phyloP scores from a whole-genome alignment of 305 asterid genomes.

The Rubia tinctorum region DNA sequence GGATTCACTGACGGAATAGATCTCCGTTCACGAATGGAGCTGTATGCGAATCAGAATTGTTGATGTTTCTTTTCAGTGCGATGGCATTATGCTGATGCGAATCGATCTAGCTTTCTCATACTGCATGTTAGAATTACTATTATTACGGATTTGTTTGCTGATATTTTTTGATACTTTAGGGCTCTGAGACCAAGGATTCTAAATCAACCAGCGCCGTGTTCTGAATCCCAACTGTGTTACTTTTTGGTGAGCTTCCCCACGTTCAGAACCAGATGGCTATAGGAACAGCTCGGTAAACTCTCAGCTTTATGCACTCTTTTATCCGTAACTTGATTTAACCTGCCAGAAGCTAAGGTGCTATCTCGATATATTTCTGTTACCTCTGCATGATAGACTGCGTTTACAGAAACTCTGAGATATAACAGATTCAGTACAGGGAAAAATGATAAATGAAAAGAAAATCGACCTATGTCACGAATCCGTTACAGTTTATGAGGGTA shows the following conservation, averaged over 20 bases:
- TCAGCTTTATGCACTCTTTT: background rate
- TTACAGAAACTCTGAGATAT: background rate
- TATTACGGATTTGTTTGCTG: background rate
- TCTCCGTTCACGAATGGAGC: too few species aligned
- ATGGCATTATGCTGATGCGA: background rate
- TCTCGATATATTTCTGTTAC: background rate
- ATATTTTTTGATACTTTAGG: background rate
- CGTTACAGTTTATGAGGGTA: background rate
- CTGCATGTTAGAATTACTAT: background rate
- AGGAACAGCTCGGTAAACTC: background rate
- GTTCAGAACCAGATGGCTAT: background rate
- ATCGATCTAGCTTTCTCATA: background rate
- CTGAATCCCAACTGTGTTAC: background rate
- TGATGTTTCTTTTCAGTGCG: background rate
- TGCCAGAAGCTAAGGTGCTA: background rate
- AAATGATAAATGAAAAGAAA: background rate
- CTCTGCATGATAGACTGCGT: background rate
- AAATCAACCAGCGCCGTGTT: background rate
- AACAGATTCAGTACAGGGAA: background rate
- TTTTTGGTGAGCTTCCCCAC: constrained; percentile 4
- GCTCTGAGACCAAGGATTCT: background rate
- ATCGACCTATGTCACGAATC: background rate
- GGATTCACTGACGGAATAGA: background rate
- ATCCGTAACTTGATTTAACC: background rate
- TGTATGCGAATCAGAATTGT: background rate